Evolutionary conservation across 441 rosid genomes (phyloP), one percentile per base, ranked within the genome.

Genomic region (Kokia cookei): DNA sequence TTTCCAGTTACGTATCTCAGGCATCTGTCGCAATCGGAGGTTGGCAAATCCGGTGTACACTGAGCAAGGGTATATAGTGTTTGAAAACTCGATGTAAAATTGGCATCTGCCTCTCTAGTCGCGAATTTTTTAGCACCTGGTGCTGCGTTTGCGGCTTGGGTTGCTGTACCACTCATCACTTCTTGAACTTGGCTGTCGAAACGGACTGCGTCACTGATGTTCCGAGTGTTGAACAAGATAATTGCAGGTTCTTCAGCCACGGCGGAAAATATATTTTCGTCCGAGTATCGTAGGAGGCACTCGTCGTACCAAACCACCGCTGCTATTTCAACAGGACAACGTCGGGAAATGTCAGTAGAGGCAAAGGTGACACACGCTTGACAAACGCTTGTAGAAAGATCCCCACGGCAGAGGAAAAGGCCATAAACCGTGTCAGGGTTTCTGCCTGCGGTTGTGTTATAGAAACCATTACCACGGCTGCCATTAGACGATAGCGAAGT

Each of bases 1-100:
- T 0, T 0, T 1, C 32, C 2, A 15, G 83, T 55, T 1, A 75
- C 72, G 2, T 0, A 37, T 10, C 10, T 19, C 47, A 91, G 73
- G 65, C 96, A 91, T 24, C 69, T 64, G 27, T 40, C 57, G 61
- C 93, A 91, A 15, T 74, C 84, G 0, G 0, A 4, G 32, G 47
- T 51, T 0, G 81, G 58, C 29, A 86, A 19, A 71, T 91, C 91
- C 3, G 83, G 88, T 1, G 92, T 85, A 70, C 96, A 91, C 79
- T 91, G 91, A 1, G 35, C 82, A 0, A 86, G 81, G 29, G 65
- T 58, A 70, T 85, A 86, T 6, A 91, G 29, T 2, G 37, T 70
- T 60, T 76, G 78, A 9, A 60, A 68, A 10, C 14, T 64, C 17
- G 55, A 15, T 50, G 69, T 50, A 40, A 73, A 1, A 50, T 50